phyloP scores from a whole-genome alignment of 352 stramenopile genomes.

The Phytophthora meadii region DNA sequence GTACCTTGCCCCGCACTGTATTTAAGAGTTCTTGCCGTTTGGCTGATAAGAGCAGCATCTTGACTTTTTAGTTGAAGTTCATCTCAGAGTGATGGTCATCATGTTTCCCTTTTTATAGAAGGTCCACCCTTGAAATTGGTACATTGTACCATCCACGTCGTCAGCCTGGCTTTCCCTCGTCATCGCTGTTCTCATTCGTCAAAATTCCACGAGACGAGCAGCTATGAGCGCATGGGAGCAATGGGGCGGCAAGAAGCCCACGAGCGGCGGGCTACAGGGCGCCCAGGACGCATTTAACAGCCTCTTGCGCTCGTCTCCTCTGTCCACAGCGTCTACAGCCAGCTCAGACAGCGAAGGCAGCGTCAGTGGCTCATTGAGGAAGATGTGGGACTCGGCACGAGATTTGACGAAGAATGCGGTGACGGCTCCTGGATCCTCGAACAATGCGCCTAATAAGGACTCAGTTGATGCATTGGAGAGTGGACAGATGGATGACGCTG shows the following conservation, averaged over 20 bases:
- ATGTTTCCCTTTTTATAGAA: slow-evolving; percentile 2
- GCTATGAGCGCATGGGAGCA: slow-evolving; percentile 71
- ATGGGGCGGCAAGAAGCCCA: slow-evolving; percentile 71
- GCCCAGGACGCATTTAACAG: slow-evolving; percentile 63
- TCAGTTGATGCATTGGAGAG: slow-evolving; percentile 57
- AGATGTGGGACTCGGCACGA: slow-evolving; percentile 70
- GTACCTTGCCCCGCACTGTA: slow-evolving; percentile 31
- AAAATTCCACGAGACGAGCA: slow-evolving; percentile 9
- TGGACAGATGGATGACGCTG: slow-evolving; percentile 31
- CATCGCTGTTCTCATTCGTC: neutral
- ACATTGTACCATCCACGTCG: slow-evolving; percentile 17
- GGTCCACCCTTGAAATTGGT: slow-evolving; percentile 10
- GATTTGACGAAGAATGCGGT: slow-evolving; percentile 54
- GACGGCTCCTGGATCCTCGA: slow-evolving; percentile 8
- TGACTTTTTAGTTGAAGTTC: slow-evolving; percentile 15
- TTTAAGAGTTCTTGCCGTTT: slow-evolving; percentile 31
- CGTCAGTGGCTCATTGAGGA: slow-evolving; percentile 43
- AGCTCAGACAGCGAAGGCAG: slow-evolving; percentile 32
- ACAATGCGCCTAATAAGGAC: slow-evolving; percentile 5
- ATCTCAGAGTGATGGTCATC: slow-evolving; percentile 5
- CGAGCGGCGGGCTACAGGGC: slow-evolving; percentile 35
- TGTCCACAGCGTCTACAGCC: slow-evolving; percentile 53
- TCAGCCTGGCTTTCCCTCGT: neutral
- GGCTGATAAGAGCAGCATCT: slow-evolving; percentile 23
- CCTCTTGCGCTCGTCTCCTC: slow-evolving; percentile 52